Conservation (phyloP, 148 eudicot species). For the Rhododendron ferrugineum region DNA sequence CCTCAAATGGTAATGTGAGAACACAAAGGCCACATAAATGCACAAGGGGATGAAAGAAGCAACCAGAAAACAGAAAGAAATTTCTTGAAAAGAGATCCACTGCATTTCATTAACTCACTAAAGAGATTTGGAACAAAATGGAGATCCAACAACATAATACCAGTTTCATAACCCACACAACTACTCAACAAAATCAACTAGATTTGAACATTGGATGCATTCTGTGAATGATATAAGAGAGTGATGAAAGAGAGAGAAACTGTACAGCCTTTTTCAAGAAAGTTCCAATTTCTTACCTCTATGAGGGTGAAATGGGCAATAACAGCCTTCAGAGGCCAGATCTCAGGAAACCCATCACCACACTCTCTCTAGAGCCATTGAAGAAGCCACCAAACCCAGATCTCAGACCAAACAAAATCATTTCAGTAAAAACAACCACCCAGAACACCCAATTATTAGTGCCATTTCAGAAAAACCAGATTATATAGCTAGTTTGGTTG, state of each 20-base stretch:
- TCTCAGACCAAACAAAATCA: constrained; percentile 17
- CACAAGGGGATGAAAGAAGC: background rate
- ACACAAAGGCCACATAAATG: background rate
- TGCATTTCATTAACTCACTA: background rate
- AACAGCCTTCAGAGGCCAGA: constrained; percentile 25
- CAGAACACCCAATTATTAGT: constrained; percentile 8
- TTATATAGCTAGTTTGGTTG: background rate
- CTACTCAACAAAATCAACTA: background rate
- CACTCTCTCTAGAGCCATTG: constrained; percentile 1
- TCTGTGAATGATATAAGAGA: background rate
- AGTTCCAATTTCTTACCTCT: constrained; percentile 5
- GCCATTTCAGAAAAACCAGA: constrained; percentile 1
- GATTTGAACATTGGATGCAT: background rate
- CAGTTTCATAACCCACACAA: background rate
- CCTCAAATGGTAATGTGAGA: background rate
- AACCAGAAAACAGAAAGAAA: background rate
- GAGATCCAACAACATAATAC: background rate
- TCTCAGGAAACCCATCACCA: constrained; percentile 26
- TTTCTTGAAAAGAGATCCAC: no score
- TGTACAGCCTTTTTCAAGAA: background rate
- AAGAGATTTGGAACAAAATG: constrained; percentile 10
- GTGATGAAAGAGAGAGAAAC: background rate
- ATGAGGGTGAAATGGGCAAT: background rate
- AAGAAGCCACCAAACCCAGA: constrained; percentile 14
- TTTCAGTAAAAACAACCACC: constrained; percentile 5